Conservation (phyloP, 768 basidiomycete genomes). For the Leucosporidium scottii region DNA sequence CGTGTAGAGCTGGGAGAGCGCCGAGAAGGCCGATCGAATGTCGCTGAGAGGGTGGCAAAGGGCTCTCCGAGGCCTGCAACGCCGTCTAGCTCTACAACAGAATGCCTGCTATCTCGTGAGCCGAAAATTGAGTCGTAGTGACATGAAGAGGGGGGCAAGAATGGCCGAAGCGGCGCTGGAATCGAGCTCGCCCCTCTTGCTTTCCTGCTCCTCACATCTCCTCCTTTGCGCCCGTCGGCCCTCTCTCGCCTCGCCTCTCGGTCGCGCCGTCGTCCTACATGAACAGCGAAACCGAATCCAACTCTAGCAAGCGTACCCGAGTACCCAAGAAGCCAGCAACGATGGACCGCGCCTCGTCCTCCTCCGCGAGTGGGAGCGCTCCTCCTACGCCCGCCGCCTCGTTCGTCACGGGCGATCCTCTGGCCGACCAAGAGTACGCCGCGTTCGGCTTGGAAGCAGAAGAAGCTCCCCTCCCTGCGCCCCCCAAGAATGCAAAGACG, state of each 20-base stretch:
- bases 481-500: constrained; percentile 1
- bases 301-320: neutral
- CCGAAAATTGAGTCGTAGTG: too few relatives aligned
- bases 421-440: constrained; percentile 19
- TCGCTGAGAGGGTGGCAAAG: too few relatives aligned
- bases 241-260: neutral
- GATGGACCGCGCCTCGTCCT: neutral
- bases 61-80: too few relatives aligned
- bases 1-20: too few relatives aligned
- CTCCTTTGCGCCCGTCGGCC: too few relatives aligned
- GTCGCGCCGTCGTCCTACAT: neutral
- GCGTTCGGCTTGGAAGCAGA: constrained; percentile 18
- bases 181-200: too few relatives aligned
- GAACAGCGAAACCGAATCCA: constrained; percentile 10
- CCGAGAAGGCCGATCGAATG: too few relatives aligned
- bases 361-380: neutral
- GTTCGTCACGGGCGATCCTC: constrained; percentile 6
- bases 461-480: constrained; percentile 13
- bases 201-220: too few relatives aligned
- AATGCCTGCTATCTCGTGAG: too few relatives aligned
- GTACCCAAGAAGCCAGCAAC: neutral
- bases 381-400: constrained; percentile 1
- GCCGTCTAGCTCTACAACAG: too few relatives aligned
- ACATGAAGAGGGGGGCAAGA: too few relatives aligned
- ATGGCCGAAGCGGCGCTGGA: too few relatives aligned